phyloP scores from a whole-genome alignment of 495 filamentous ascomycete genomes.

The Penicillium canescens region DNA sequence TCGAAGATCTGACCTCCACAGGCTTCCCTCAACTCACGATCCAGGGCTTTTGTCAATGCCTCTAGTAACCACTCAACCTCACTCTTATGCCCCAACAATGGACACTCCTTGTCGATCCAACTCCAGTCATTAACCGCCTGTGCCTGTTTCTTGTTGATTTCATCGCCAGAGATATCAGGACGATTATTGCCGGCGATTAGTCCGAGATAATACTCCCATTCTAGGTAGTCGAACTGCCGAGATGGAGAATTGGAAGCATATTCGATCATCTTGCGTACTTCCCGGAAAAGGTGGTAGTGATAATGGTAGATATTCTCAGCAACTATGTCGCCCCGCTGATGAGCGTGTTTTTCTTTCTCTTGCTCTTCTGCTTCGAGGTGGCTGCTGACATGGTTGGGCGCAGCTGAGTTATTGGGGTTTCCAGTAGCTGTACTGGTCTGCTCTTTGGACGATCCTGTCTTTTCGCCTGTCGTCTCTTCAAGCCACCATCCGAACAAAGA shows the following conservation, averaged over 20 bases:
- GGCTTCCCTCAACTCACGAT: conserved; percentile 48
- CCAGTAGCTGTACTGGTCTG: too few relatives aligned
- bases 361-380: conserved; percentile 36
- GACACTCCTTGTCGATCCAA: conserved; percentile 73
- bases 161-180: conserved; percentile 19
- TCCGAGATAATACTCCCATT: conserved; percentile 80
- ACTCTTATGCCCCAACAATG: conserved; percentile 68
- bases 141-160: conserved; percentile 18
- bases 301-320: conserved; percentile 58
- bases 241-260: conserved; percentile 60
- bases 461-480: conserved; percentile 22
- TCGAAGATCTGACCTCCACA: conserved; percentile 13
- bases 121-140: conserved; percentile 53
- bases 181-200: conserved; percentile 71
- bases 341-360: conserved; percentile 38
- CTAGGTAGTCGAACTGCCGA: conserved; percentile 71
- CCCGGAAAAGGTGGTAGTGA: conserved; percentile 64
- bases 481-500: conserved; percentile 25
- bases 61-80: conserved; percentile 84
- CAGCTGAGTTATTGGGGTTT: neutral
- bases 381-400: neutral
- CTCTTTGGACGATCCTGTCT: neutral
- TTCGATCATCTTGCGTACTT: conserved; percentile 65
- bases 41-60: conserved; percentile 55
- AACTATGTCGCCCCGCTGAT: conserved; percentile 40